Evolutionary conservation across 2,329 filamentous ascomycete genomes (phyloP).

Genomic region (Paradendryphiella salina): DNA sequence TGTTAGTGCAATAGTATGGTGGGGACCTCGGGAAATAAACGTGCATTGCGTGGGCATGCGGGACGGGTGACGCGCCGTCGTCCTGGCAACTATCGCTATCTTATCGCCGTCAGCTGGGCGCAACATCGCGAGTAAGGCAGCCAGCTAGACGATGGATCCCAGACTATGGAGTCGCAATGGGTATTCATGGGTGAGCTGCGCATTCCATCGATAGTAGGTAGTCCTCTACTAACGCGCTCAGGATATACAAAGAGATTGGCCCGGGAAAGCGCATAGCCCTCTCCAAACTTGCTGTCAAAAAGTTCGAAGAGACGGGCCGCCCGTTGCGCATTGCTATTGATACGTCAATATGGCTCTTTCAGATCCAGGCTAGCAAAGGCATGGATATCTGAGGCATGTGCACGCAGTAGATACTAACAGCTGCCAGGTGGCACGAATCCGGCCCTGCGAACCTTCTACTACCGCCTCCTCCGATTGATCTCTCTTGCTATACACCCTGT

Average conservation of each 20-base stretch:
- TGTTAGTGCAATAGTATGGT: constrained; percentile 19
- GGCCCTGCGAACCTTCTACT: constrained; percentile 88
- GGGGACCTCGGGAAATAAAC: constrained; percentile 13
- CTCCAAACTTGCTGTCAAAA: constrained; percentile 77
- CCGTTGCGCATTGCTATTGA: constrained; percentile 89
- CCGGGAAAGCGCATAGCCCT: constrained; percentile 77
- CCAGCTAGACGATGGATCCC: constrained; percentile 10
- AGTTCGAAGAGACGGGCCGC: constrained; percentile 68
- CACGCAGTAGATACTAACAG: constrained; percentile 16
- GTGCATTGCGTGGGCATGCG: constrained; percentile 19
- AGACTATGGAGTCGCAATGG: constrained; percentile 41
- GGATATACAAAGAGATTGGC: constrained; percentile 89
- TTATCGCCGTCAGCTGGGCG: constrained; percentile 20
- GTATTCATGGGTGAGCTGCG: constrained; percentile 45
- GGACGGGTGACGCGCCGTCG: constrained; percentile 25
- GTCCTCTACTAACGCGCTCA: constrained; percentile 47
- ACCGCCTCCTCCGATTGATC: constrained; percentile 78
- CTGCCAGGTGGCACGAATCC: constrained; percentile 77
- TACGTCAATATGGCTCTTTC: constrained; percentile 96
- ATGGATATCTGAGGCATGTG: constrained; percentile 7
- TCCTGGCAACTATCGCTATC: constrained; percentile 45
- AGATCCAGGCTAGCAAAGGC: constrained; percentile 81
- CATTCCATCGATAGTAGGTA: too few species aligned
- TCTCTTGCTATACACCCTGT: constrained; percentile 79
- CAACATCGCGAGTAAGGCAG: constrained; percentile 21